These are phyloP conservation scores for Umbilicaria muhlenbergii DNA, from an alignment of 495 filamentous ascomycete genomes.

Conservation along the genomic window DNA sequence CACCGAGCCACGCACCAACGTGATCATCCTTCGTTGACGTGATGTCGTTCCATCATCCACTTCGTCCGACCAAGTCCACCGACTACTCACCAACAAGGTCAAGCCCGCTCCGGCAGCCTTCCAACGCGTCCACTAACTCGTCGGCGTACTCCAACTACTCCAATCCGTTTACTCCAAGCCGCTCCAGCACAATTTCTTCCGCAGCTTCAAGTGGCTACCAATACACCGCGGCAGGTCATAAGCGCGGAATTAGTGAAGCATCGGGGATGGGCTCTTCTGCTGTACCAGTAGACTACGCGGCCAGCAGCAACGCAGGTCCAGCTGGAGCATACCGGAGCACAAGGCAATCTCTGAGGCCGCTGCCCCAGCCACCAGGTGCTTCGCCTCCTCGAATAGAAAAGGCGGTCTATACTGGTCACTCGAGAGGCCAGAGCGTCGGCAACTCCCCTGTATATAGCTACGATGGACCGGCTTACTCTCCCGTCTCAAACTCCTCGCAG, in stretches of 20 bases:
- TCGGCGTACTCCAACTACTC: constrained; percentile 61
- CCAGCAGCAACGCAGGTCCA: constrained; percentile 22
- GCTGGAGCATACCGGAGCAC: constrained; percentile 49
- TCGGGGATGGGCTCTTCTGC: constrained; percentile 26
- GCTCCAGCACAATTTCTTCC: constrained; percentile 66
- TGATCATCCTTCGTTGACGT: background rate
- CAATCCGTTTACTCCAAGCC: constrained; percentile 47
- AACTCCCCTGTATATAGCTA: constrained; percentile 25
- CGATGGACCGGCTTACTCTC: constrained; percentile 17
- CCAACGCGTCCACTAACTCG: constrained; percentile 63
- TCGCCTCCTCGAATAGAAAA: constrained; percentile 21
- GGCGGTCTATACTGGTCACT: constrained; percentile 19
- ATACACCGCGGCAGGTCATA: constrained; percentile 37
- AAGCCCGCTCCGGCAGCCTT: constrained; percentile 54
- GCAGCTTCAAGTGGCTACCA: constrained; percentile 48
- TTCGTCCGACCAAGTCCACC: constrained; percentile 19
- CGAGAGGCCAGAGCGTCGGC: constrained; percentile 29
- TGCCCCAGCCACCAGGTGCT: constrained; percentile 50
- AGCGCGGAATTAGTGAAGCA: constrained; percentile 62
- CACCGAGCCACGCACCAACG: too few relatives aligned
- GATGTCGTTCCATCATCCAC: constrained; percentile 7
- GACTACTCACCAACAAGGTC: constrained; percentile 40
- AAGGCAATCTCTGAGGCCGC: constrained; percentile 62
- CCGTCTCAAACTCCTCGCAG: constrained; percentile 18
- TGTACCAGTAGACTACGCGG: constrained; percentile 23